These are phyloP conservation scores for Singerocomus inundabilis DNA, from an alignment of 1,284 basidiomycete species.

Conservation along the genomic window DNA sequence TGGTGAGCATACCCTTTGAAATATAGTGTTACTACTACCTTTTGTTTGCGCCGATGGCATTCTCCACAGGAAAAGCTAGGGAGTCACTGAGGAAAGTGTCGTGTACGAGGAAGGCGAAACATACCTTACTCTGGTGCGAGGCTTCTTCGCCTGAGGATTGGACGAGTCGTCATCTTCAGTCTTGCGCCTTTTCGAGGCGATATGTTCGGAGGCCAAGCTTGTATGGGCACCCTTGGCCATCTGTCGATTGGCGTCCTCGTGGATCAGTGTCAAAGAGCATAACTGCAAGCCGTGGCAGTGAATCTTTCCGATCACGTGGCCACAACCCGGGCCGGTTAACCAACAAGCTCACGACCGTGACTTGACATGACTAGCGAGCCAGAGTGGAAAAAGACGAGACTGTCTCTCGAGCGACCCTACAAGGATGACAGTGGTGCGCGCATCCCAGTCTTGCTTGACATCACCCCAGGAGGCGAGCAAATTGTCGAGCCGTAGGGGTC, in stretches of 20 bases:
- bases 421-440: conserved; percentile 67
- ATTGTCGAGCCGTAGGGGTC: conserved; percentile 64
- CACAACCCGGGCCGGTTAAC: background rate
- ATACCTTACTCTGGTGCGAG: conserved; percentile 71
- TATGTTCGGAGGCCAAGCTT: conserved; percentile 20
- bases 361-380: conserved; percentile 36
- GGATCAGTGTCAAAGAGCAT: conserved; percentile 28
- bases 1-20: conserved; percentile 19
- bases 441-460: conserved; percentile 65
- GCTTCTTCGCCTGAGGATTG: conserved; percentile 56
- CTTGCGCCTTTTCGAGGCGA: conserved; percentile 56
- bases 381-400: conserved; percentile 56
- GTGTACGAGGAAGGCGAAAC: conserved; percentile 11
- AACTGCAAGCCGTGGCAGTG: background rate
- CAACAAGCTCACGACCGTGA: no score
- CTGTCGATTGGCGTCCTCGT: conserved; percentile 22
- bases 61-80: conserved; percentile 81
- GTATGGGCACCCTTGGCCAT: conserved; percentile 29
- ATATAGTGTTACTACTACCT: conserved; percentile 42
- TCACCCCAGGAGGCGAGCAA: conserved; percentile 64
- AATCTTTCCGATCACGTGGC: conserved; percentile 29
- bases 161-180: conserved; percentile 55
- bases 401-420: conserved; percentile 75
- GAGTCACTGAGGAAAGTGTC: conserved; percentile 5
- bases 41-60: conserved; percentile 81